phyloP scores from a whole-genome alignment of 2,329 filamentous ascomycete species.

The Sporothrix brunneoviolacea region DNA sequence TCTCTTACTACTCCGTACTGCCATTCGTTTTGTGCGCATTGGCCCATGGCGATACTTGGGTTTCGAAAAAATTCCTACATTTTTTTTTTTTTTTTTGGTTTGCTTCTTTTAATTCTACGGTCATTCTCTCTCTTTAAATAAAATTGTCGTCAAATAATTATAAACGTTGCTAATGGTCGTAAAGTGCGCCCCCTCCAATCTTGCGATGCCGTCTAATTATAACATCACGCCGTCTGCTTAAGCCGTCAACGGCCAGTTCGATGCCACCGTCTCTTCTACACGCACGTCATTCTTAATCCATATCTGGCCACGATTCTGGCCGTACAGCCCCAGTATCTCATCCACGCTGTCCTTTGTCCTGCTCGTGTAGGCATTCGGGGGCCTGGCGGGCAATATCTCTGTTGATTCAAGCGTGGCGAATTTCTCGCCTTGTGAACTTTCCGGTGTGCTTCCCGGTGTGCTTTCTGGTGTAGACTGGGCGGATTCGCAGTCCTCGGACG shows the following conservation, averaged over 20 bases:
- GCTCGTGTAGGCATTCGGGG: constrained; percentile 8
- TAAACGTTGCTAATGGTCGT: background rate
- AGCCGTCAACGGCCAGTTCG: constrained; percentile 23
- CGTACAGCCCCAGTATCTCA: constrained; percentile 26
- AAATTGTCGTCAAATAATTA: background rate
- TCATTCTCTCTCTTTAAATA: background rate
- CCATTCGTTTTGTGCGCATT: too few species aligned
- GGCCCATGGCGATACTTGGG: too few species aligned
- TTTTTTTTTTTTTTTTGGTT: constrained; percentile 4
- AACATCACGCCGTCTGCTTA: constrained; percentile 11
- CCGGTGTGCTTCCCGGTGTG: background rate
- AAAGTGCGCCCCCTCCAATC: background rate
- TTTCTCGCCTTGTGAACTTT: constrained; percentile 1
- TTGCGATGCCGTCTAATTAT: constrained; percentile 9
- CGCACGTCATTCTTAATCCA: constrained; percentile 23
- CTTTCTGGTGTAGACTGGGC: background rate
- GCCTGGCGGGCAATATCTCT: background rate
- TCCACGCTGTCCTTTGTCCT: constrained; percentile 26
- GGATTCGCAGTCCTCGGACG: background rate
- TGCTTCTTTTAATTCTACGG: background rate
- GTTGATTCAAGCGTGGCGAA: constrained; percentile 31
- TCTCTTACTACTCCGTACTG: background rate
- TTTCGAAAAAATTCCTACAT: background rate
- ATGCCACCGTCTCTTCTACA: constrained; percentile 20
- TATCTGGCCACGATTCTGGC: background rate